phyloP scores from a whole-genome alignment of 306 rosid genomes.

The Lathyrus oleraceus region DNA sequence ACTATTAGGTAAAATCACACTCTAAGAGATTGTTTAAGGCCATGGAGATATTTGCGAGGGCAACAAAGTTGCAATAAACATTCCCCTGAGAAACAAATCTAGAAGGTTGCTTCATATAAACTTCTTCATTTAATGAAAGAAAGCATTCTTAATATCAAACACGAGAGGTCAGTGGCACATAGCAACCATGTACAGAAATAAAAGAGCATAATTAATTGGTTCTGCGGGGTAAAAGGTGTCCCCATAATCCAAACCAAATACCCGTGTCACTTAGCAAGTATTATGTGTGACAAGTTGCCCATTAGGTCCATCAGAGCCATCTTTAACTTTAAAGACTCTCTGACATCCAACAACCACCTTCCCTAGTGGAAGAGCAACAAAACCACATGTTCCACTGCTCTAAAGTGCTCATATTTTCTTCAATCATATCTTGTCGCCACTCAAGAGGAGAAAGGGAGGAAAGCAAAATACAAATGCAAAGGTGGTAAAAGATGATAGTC shows the following conservation, averaged over 20 bases:
- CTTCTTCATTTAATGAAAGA: neutral
- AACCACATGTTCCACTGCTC: neutral
- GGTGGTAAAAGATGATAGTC: neutral
- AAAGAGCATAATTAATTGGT: neutral
- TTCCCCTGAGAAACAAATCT: neutral
- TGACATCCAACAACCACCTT: neutral
- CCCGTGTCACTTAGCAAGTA: neutral
- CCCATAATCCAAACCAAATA: neutral
- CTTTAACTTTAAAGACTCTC: neutral
- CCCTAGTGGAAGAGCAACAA: neutral
- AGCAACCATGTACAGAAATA: neutral
- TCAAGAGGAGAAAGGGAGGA: neutral
- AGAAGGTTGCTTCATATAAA: neutral
- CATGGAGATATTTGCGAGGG: neutral
- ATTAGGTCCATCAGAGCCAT: neutral
- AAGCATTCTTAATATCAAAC: neutral
- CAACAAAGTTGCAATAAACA: neutral
- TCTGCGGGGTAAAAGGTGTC: neutral
- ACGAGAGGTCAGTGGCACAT: neutral
- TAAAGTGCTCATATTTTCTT: conserved; percentile 4
- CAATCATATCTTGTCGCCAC: neutral
- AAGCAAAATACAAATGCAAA: neutral
- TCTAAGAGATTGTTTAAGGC: neutral
- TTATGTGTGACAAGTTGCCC: neutral
- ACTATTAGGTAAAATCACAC: neutral